Evolutionary conservation across 2,329 filamentous ascomycete species (phyloP).

Genomic region (Xylaria sp.): DNA sequence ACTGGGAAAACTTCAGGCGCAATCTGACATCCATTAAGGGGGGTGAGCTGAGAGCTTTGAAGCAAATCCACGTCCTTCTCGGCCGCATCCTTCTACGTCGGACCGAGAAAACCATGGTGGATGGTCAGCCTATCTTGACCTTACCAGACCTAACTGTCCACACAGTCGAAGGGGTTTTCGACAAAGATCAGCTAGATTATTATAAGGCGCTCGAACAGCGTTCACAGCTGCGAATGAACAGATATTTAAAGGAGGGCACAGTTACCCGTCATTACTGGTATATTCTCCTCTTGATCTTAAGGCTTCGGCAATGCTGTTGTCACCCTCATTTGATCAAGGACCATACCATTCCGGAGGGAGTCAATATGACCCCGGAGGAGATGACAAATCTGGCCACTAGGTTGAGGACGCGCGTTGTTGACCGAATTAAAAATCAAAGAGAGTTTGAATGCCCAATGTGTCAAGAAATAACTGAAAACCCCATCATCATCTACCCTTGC

Average conservation of each 20-base stretch:
- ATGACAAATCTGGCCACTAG: conserved; percentile 46
- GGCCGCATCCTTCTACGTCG: conserved; percentile 85
- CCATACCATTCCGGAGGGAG: conserved; percentile 47
- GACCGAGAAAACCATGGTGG: conserved; percentile 81
- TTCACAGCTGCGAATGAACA: conserved; percentile 45
- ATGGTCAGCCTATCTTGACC: conserved; percentile 80
- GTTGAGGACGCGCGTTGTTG: conserved; percentile 36
- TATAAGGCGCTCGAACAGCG: conserved; percentile 67
- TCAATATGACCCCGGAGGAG: conserved; percentile 42
- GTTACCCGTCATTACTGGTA: conserved; percentile 80
- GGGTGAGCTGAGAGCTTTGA: conserved; percentile 68
- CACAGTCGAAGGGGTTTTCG: conserved; percentile 71
- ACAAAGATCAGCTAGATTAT: conserved; percentile 71
- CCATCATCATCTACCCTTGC: conserved; percentile 48
- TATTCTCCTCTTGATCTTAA: conserved; percentile 81
- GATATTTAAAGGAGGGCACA: conserved; percentile 42
- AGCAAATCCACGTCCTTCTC: conserved; percentile 77
- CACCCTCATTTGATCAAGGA: conserved; percentile 76
- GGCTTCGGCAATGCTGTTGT: conserved; percentile 83
- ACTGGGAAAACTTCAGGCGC: conserved; percentile 70
- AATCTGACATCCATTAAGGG: conserved; percentile 59
- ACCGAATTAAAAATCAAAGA: conserved; percentile 36
- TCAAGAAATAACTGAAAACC: conserved; percentile 36
- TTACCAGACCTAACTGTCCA: conserved; percentile 74
- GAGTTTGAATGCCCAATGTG: conserved; percentile 46